Conservation (phyloP, 306 rosid genomes). For the Pterocarpus macrocarpus region DNA sequence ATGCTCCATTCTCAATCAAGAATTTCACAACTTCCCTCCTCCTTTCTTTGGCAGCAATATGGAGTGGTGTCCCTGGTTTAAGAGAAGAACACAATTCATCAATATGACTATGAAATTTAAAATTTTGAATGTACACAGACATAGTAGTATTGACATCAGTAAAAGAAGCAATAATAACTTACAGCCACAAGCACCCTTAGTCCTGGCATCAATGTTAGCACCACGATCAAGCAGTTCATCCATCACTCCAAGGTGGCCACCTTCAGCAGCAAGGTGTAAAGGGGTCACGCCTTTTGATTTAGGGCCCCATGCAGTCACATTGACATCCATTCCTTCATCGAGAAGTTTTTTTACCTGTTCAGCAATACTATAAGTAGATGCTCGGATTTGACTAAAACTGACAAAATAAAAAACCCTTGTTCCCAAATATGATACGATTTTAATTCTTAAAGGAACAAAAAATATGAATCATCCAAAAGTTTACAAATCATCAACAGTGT, state of each 20-base stretch:
- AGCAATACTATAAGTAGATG: conserved; percentile 33
- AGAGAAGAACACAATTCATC: not conserved
- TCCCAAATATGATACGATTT: conserved; percentile 12
- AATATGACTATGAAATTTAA: conserved; percentile 5
- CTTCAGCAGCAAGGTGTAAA: conserved; percentile 98
- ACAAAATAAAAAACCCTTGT: conserved; percentile 15
- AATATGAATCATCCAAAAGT: conserved; percentile 22
- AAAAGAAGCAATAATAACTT: conserved; percentile 44
- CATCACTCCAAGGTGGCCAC: conserved; percentile 92
- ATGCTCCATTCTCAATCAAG: conserved; percentile 92
- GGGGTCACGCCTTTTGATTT: conserved; percentile 94
- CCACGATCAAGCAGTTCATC: conserved; percentile 96
- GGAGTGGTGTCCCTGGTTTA: conserved; percentile 93
- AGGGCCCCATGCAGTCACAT: conserved; percentile 87
- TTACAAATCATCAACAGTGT: not conserved
- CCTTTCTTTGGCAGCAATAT: conserved; percentile 92
- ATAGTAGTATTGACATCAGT: not conserved
- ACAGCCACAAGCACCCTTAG: conserved; percentile 98
- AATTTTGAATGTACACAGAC: not conserved
- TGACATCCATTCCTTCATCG: conserved; percentile 89
- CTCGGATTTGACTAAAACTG: not conserved
- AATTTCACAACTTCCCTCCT: conserved; percentile 86
- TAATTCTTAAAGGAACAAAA: conserved; percentile 2
- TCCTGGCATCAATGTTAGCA: conserved; percentile 95
- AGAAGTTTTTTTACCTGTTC: conserved; percentile 88